A percentile compares a stretch with the other conserved stretches of the same genome.
phyloP scores from a whole-genome alignment of 2,329 filamentous ascomycete species.

The Diaporthe destruens region DNA sequence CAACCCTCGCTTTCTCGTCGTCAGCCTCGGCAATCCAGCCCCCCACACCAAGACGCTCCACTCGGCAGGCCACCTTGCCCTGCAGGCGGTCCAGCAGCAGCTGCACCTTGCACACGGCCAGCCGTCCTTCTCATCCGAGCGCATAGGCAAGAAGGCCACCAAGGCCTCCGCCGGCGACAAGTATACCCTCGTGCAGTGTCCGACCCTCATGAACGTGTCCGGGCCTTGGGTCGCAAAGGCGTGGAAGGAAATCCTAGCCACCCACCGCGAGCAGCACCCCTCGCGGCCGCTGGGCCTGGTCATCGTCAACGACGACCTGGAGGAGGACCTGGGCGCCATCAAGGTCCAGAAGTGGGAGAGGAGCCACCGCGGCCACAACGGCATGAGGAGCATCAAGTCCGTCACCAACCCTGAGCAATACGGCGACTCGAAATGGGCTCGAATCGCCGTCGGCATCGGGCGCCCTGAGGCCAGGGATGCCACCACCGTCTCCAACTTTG shows the following conservation, averaged over 20 bases:
- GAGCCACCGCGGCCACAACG: conserved; percentile 80
- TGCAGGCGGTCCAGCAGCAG: conserved; percentile 69
- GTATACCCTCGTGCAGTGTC: conserved; percentile 80
- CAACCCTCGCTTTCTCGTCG: conserved; percentile 75
- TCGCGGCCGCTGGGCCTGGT: conserved; percentile 66
- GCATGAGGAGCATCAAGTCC: conserved; percentile 75
- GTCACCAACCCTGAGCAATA: conserved; percentile 59
- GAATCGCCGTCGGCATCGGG: conserved; percentile 90
- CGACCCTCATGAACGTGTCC: conserved; percentile 85
- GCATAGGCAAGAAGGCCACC: conserved; percentile 64
- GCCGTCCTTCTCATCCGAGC: conserved; percentile 61
- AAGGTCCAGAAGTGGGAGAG: conserved; percentile 71
- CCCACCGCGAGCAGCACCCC: conserved; percentile 43
- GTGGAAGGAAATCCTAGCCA: conserved; percentile 69
- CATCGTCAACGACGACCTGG: conserved; percentile 90
- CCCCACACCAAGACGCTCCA: conserved; percentile 84
- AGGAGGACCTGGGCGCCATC: conserved; percentile 76
- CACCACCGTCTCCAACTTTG: conserved; percentile 79
- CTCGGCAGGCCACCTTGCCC: conserved; percentile 85
- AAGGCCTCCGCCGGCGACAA: conserved; percentile 61
- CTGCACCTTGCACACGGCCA: conserved; percentile 56
- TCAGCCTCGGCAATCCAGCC: conserved; percentile 88
- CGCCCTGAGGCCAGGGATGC: conserved; percentile 77
- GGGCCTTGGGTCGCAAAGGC: conserved; percentile 77
- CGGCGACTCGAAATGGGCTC: conserved; percentile 58